phyloP scores from a whole-genome alignment of 805 yeast species.

The Candida endomychidarum region DNA sequence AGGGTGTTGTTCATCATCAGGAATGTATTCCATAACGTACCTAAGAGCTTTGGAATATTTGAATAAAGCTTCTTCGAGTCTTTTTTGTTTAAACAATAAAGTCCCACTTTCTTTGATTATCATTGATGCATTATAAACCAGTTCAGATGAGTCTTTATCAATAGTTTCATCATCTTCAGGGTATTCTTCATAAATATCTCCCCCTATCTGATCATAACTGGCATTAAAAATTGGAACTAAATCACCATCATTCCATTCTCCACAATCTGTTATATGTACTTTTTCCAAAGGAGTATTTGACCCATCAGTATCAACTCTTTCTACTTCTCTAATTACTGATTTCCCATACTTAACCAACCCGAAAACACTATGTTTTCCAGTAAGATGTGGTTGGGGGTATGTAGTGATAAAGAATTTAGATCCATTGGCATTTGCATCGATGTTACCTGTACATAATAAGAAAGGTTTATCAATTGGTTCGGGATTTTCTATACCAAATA shows the following conservation, averaged over 20 bases:
- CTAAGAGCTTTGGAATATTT: conserved; percentile 68
- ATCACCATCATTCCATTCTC: conserved; percentile 58
- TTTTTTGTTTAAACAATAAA: conserved; percentile 53
- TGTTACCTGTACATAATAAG: conserved; percentile 64
- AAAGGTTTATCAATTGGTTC: conserved; percentile 46
- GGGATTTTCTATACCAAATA: conserved; percentile 59
- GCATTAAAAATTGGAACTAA: conserved; percentile 63
- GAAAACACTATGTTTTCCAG: conserved; percentile 74
- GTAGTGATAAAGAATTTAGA: conserved; percentile 76
- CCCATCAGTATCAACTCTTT: conserved; percentile 43
- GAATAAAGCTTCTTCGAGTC: conserved; percentile 50
- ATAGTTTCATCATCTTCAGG: conserved; percentile 70
- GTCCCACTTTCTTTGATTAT: conserved; percentile 71
- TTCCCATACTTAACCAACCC: conserved; percentile 71
- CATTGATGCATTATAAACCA: conserved; percentile 49
- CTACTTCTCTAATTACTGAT: conserved; percentile 66
- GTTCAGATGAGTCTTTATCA: conserved; percentile 55
- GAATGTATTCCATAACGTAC: conserved; percentile 69
- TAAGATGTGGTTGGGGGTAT: conserved; percentile 68
- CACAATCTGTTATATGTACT: conserved; percentile 57
- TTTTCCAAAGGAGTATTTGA: conserved; percentile 42
- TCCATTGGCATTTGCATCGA: conserved; percentile 41
- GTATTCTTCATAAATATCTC: conserved; percentile 72
- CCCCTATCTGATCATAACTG: conserved; percentile 58
- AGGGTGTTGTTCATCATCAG: conserved; percentile 64